Conservation (phyloP, 208 protist species). For the Crithidia bombi region DNA sequence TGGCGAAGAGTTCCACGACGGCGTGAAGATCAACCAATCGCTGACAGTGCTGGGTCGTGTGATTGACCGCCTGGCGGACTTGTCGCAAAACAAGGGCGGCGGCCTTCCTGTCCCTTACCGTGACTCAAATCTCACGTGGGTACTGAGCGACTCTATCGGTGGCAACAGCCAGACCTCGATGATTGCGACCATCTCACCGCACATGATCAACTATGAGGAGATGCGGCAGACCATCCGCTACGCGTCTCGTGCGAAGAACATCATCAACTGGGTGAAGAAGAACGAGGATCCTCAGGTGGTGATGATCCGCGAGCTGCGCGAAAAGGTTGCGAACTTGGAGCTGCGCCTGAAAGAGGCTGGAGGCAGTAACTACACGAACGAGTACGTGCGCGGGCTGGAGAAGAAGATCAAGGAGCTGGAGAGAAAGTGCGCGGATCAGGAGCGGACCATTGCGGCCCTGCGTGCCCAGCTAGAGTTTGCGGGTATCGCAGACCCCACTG, state of each 20-base stretch:
- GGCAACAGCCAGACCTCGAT: slow-evolving; percentile 95
- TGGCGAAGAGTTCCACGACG: slow-evolving; percentile 48
- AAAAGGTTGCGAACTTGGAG: slow-evolving; percentile 64
- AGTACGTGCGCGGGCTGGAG: slow-evolving; percentile 68
- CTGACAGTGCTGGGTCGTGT: slow-evolving; percentile 92
- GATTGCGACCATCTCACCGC: slow-evolving; percentile 94
- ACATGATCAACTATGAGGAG: slow-evolving; percentile 91
- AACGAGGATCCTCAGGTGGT: slow-evolving; percentile 93
- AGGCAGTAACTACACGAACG: slow-evolving; percentile 60
- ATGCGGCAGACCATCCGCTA: slow-evolving; percentile 93
- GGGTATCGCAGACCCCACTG: slow-evolving; percentile 45
- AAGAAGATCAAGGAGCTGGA: slow-evolving; percentile 42
- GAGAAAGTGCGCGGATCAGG: slow-evolving; percentile 63
- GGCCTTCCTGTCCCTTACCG: slow-evolving; percentile 70
- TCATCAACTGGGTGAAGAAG: slow-evolving; percentile 90
- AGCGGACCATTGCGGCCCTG: slow-evolving; percentile 51
- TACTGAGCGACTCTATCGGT: slow-evolving; percentile 90
- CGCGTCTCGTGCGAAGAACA: slow-evolving; percentile 89
- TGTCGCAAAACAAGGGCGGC: slow-evolving; percentile 60
- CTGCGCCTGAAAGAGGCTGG: slow-evolving; percentile 64
- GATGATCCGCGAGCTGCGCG: slow-evolving; percentile 55
- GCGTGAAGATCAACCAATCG: slow-evolving; percentile 92
- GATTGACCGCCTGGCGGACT: slow-evolving; percentile 84
- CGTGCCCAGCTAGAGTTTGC: slow-evolving; percentile 56
- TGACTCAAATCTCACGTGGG: slow-evolving; percentile 87